Percentiles rank a stretch among this genome's conserved stretches.
phyloP scores from a whole-genome alignment of 139 green algal species.

The Chlorella sorokiniana region DNA sequence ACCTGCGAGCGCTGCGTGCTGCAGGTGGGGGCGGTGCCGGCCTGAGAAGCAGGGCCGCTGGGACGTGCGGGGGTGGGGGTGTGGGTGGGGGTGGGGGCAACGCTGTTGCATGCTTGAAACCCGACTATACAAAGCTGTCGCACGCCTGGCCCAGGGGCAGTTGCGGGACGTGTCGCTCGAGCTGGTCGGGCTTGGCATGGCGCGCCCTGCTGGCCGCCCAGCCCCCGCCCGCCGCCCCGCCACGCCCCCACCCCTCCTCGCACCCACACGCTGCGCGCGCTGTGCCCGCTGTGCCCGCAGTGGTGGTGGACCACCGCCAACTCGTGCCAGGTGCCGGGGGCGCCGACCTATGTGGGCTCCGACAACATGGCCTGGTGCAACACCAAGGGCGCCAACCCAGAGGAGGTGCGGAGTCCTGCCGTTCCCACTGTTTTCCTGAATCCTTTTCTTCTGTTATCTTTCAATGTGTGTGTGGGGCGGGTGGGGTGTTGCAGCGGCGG shows the following conservation, averaged over 20 bases:
- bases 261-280: not conserved
- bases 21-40: not conserved
- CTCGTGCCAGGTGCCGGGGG: slow-evolving; percentile 3
- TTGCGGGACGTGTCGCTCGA: no score
- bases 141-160: no score
- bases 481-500: no score
- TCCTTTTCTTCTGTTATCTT: not conserved
- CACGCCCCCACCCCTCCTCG: not conserved
- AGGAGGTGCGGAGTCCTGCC: not conserved
- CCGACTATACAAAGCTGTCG: no score
- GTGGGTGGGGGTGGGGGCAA: not conserved
- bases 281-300: slow-evolving; percentile 6
- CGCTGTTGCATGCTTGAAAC: no score
- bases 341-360: not conserved
- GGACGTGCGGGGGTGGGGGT: not conserved
- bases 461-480: not conserved
- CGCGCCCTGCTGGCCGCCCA: no score
- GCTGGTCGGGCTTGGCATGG: no score
- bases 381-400: not conserved
- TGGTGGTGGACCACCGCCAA: slow-evolving; percentile 27
- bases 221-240: not conserved
- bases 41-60: not conserved
- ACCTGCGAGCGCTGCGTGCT: slow-evolving; percentile 15
- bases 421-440: not conserved
- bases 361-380: slow-evolving; percentile 10